phyloP scores from a whole-genome alignment of 257 asterid species.

The Plantago elongata region DNA sequence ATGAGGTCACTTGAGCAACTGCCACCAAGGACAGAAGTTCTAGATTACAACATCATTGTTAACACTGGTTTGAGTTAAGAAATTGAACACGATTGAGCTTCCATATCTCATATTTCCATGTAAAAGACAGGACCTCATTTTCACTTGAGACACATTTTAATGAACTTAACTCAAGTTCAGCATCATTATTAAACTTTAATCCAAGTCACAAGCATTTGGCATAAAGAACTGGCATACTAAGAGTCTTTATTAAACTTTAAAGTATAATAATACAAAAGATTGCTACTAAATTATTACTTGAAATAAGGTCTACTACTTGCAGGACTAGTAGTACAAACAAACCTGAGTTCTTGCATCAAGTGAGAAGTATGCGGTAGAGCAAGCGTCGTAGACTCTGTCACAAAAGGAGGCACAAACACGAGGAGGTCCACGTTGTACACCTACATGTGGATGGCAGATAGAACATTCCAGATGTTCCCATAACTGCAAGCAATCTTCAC shows the following conservation, averaged over 20 bases:
- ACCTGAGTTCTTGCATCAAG: slow-evolving; percentile 92
- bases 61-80: not conserved
- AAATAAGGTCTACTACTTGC: slow-evolving; percentile 6
- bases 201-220: not conserved
- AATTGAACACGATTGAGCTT: slow-evolving; percentile 1
- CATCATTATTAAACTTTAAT: not conserved
- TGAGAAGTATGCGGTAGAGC: slow-evolving; percentile 78
- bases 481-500: slow-evolving; percentile 83
- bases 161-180: not conserved
- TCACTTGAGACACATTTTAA: not conserved
- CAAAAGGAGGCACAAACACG: slow-evolving; percentile 70
- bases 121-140: not conserved
- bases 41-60: not conserved
- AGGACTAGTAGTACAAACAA: slow-evolving; percentile 9
- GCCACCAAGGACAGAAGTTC: not conserved
- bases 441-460: slow-evolving; percentile 85
- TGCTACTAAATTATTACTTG: not conserved
- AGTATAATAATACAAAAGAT: slow-evolving; percentile 2
- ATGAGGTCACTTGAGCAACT: slow-evolving; percentile 7
- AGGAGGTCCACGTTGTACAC: slow-evolving; percentile 81
- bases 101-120: slow-evolving; percentile 7
- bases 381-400: slow-evolving; percentile 70
- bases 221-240: not conserved
- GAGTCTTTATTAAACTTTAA: not conserved
- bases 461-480: slow-evolving; percentile 97